Evolutionary conservation across 78 protist genomes (phyloP).

Genomic region (Dictyostelium intermedium): DNA sequence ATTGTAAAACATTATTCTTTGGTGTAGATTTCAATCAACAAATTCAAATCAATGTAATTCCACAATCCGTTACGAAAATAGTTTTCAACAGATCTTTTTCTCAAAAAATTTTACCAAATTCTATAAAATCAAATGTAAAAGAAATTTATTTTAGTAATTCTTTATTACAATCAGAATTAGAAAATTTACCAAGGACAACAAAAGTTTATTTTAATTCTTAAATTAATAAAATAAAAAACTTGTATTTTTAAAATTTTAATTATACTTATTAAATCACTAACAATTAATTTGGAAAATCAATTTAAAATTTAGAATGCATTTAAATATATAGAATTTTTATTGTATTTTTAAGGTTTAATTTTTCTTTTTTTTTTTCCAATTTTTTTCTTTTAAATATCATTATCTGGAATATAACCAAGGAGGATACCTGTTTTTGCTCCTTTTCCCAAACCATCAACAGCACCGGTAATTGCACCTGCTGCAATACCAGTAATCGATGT

Average conservation of each 20-base stretch:
- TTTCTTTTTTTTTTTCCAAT: not conserved
- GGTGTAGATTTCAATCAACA: not conserved
- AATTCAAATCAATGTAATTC: not conserved
- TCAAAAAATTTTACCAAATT: not conserved
- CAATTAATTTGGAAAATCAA: no score
- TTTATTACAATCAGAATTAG: not conserved
- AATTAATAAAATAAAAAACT: not conserved
- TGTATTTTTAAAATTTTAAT: no score
- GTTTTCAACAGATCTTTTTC: not conserved
- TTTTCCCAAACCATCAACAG: not conserved
- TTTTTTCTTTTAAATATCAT: no score
- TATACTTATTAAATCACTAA: no score
- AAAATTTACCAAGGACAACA: not conserved
- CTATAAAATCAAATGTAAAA: not conserved
- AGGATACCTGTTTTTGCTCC: not conserved
- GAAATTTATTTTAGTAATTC: not conserved
- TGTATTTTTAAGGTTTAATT: not conserved
- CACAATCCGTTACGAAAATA: not conserved
- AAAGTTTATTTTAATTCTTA: not conserved
- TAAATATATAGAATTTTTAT: no score
- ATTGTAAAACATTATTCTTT: not conserved
- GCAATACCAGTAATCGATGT: not conserved
- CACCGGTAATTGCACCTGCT: not conserved
- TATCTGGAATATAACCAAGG: not conserved
- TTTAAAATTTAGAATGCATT: no score